These are phyloP conservation scores for Pythium utonaiense DNA, from an alignment of 352 stramenopile genomes.

Conservation along the genomic window DNA sequence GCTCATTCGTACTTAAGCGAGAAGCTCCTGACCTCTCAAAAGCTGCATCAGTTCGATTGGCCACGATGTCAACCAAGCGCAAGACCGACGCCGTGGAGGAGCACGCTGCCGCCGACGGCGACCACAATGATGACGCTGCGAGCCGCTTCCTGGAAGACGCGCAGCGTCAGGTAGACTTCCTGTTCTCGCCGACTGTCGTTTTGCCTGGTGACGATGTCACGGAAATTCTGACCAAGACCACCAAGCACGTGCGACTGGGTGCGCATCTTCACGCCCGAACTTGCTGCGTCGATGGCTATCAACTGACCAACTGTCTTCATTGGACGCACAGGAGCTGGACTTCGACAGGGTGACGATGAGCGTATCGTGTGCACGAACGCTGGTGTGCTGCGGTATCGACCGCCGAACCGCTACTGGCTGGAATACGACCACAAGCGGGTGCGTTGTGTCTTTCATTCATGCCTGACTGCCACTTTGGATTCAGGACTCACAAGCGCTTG, in stretches of 20 bases:
- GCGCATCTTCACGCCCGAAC: background rate
- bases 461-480: no score
- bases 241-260: slow-evolving; percentile 69
- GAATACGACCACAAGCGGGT: slow-evolving; percentile 87
- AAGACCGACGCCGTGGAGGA: slow-evolving; percentile 29
- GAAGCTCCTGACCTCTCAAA: background rate
- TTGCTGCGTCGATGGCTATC: no score
- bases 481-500: background rate
- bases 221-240: slow-evolving; percentile 65
- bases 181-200: slow-evolving; percentile 65
- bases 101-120: slow-evolving; percentile 11
- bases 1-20: slow-evolving; percentile 24
- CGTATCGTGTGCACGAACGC: slow-evolving; percentile 77
- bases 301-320: slow-evolving; percentile 1
- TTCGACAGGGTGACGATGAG: slow-evolving; percentile 53
- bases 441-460: no score
- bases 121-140: slow-evolving; percentile 35
- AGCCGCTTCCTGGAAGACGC: slow-evolving; percentile 66
- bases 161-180: slow-evolving; percentile 75
- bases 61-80: slow-evolving; percentile 48
- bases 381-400: slow-evolving; percentile 80
- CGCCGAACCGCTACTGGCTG: slow-evolving; percentile 87
- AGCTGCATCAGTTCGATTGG: slow-evolving; percentile 12
- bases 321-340: slow-evolving; percentile 39
- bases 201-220: slow-evolving; percentile 82